Evolutionary conservation across 164 flowering plant genomes (phyloP).

Genomic region (Buxus sempervirens): DNA sequence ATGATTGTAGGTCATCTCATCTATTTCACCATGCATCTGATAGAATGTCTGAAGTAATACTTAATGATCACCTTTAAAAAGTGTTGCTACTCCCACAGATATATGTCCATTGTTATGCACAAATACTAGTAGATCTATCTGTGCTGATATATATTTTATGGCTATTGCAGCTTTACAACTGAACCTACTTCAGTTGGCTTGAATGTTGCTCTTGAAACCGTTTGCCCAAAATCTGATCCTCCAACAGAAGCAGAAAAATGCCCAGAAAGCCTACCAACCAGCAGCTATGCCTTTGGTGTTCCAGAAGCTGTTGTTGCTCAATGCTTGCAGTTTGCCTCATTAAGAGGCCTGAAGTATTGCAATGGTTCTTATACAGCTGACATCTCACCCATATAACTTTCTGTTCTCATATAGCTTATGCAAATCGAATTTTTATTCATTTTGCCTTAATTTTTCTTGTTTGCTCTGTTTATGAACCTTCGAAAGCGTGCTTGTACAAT

Average conservation of each 20-base stretch:
- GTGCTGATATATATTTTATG: neutral
- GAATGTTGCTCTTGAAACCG: constrained; percentile 63
- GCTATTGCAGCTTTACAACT: constrained; percentile 59
- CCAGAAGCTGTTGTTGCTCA: constrained; percentile 37
- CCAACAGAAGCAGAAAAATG: constrained; percentile 17
- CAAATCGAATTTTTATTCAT: neutral
- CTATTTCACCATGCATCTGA: too few species aligned
- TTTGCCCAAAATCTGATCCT: constrained; percentile 27
- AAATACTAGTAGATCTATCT: constrained; percentile 1
- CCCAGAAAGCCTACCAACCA: constrained; percentile 22
- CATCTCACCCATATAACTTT: constrained; percentile 46
- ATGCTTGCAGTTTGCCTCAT: constrained; percentile 37
- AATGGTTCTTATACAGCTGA: constrained; percentile 60
- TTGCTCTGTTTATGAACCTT: neutral
- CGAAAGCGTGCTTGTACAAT: too few species aligned
- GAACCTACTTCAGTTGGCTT: constrained; percentile 63
- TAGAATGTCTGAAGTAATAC: too few species aligned
- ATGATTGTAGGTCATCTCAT: too few species aligned
- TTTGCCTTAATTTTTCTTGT: neutral
- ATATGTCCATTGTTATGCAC: neutral
- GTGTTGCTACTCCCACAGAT: too few species aligned
- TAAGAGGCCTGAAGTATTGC: constrained; percentile 65
- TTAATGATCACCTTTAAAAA: too few species aligned
- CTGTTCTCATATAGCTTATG: neutral
- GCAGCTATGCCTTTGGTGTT: constrained; percentile 34